These are phyloP conservation scores for Rhodotorula sp. DNA, from an alignment of 1,284 basidiomycete species.

Conservation along the genomic window DNA sequence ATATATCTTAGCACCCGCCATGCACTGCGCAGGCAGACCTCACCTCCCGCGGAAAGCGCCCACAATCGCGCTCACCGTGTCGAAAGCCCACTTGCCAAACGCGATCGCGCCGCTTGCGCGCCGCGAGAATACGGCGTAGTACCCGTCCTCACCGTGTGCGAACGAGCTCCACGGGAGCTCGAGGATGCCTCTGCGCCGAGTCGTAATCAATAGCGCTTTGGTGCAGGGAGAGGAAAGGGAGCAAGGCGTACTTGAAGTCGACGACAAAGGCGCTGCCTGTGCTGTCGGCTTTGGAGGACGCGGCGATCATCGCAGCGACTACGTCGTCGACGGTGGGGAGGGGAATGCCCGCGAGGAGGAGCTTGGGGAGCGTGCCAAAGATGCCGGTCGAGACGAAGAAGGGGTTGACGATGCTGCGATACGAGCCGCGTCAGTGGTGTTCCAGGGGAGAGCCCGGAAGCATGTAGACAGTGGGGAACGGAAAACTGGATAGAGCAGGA, in stretches of 20 bases:
- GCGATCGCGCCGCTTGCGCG: conserved; percentile 21
- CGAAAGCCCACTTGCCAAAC: conserved; percentile 13
- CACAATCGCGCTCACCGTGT: neutral
- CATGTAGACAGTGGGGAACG: too few species aligned
- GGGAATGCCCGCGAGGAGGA: conserved; percentile 60
- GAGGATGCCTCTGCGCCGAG: conserved; percentile 29
- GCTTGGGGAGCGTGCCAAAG: conserved; percentile 53
- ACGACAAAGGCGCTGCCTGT: conserved; percentile 31
- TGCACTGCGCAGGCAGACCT: too few species aligned
- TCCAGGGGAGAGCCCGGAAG: too few species aligned
- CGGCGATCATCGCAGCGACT: conserved; percentile 39
- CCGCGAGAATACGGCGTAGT: conserved; percentile 23
- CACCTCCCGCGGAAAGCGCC: neutral
- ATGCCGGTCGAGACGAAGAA: conserved; percentile 54
- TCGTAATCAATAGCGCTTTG: neutral
- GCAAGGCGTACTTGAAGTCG: conserved; percentile 26
- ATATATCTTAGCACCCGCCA: too few species aligned
- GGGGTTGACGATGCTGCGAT: conserved; percentile 54
- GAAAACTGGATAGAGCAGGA: neutral
- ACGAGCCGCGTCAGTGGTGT: neutral
- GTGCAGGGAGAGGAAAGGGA: too few species aligned
- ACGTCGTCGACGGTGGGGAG: conserved; percentile 37
- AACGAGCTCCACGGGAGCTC: conserved; percentile 21
- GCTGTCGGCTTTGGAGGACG: conserved; percentile 7
- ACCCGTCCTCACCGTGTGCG: conserved; percentile 8